Conservation (phyloP, 73 alveolate genomes). For the Urostyla sp. region DNA sequence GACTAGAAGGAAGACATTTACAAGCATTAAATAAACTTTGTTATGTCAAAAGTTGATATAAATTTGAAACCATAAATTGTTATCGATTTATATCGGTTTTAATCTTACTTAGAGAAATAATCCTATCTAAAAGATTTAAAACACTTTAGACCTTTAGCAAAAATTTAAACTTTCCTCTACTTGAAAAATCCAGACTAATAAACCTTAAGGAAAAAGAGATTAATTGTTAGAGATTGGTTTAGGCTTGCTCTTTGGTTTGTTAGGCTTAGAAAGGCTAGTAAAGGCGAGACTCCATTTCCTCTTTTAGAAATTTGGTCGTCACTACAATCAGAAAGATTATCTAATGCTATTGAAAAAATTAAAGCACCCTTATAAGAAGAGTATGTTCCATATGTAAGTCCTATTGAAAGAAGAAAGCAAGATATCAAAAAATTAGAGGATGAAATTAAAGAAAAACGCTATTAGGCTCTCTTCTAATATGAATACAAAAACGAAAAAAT, state of each 20-base stretch:
- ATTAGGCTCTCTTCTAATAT: no score
- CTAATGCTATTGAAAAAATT: conserved; percentile 34
- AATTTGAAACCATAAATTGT: conserved; percentile 11
- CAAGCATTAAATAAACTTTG: conserved; percentile 42
- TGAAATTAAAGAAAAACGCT: no score
- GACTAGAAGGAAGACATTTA: neutral
- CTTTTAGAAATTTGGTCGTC: conserved; percentile 18
- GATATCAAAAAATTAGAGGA: no score
- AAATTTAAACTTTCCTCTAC: conserved; percentile 14
- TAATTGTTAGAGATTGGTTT: conserved; percentile 77
- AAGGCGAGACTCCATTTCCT: conserved; percentile 25
- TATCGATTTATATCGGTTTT: conserved; percentile 24
- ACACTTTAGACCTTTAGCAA: conserved; percentile 49
- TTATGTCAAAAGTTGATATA: neutral
- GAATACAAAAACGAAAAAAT: no score
- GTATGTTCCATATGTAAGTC: no score
- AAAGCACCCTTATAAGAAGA: no score
- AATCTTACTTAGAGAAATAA: conserved; percentile 39
- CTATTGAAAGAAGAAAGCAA: no score
- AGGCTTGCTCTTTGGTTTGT: conserved; percentile 62
- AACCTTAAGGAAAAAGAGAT: conserved; percentile 52
- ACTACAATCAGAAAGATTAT: neutral
- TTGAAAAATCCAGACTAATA: conserved; percentile 1
- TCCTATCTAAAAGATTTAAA: conserved; percentile 41
- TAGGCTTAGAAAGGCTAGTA: conserved; percentile 57